Conservation (phyloP, 306 rosid species). For the Abrus pulchellus region DNA sequence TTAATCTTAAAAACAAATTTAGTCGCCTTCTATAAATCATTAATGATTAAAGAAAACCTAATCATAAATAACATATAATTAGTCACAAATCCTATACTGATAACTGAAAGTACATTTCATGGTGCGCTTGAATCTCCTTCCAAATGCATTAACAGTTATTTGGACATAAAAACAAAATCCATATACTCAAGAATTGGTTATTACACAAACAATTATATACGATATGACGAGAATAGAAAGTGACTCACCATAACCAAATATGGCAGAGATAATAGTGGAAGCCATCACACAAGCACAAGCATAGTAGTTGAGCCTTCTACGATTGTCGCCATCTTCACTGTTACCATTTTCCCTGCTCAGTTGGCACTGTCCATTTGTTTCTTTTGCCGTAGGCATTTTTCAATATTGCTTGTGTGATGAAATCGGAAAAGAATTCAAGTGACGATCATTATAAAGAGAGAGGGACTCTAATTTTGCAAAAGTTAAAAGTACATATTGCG, state of each 20-base stretch:
- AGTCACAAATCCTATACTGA: not conserved
- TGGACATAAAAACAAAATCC: not conserved
- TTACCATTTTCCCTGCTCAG: conserved; percentile 35
- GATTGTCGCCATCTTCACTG: conserved; percentile 15
- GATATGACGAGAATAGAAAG: not conserved
- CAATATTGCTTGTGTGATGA: not conserved
- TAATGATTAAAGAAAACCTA: not conserved
- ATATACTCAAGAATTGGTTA: not conserved
- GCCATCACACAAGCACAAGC: conserved; percentile 66
- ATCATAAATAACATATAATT: not conserved
- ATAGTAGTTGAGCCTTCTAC: conserved; percentile 57
- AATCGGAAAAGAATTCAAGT: not conserved
- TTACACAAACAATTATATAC: not conserved
- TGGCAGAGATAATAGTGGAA: conserved; percentile 66
- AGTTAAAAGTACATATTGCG: not conserved
- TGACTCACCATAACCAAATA: conserved; percentile 55
- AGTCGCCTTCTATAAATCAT: not conserved
- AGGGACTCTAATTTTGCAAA: not conserved
- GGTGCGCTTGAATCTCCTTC: not conserved
- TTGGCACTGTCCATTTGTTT: conserved; percentile 29
- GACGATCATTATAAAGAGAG: conserved; percentile 10
- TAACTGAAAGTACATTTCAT: not conserved
- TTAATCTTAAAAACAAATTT: too few relatives aligned
- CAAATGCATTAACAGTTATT: not conserved
- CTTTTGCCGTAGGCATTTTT: conserved; percentile 30